Conservation (phyloP, 2,329 filamentous ascomycete species). For the Microsporum canis region DNA sequence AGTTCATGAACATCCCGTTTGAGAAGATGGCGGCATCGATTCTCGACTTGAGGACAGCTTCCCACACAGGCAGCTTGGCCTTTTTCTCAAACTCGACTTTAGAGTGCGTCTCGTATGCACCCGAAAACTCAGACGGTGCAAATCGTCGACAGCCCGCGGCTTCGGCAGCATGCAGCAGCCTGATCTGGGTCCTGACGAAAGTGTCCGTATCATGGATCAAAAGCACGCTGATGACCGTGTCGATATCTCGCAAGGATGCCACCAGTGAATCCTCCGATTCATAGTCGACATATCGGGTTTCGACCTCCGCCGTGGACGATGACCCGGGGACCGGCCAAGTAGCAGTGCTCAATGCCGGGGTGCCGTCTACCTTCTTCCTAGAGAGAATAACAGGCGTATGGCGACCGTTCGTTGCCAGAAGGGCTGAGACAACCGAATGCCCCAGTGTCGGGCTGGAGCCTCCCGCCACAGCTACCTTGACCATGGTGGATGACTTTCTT, state of each 20-base stretch:
- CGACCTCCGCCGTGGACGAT: constrained; percentile 8
- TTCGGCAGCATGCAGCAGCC: constrained; percentile 34
- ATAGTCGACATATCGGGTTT: constrained; percentile 23
- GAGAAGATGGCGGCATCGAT: constrained; percentile 25
- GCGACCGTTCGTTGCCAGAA: constrained; percentile 14
- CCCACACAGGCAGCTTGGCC: constrained; percentile 19
- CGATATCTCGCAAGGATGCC: constrained; percentile 16
- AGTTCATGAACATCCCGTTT: constrained; percentile 28
- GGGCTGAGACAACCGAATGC: constrained; percentile 6
- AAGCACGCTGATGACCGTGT: constrained; percentile 21
- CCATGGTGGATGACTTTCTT: constrained; percentile 1
- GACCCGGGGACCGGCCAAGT: constrained; percentile 8
- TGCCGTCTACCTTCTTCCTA: constrained; percentile 11
- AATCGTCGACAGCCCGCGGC: constrained; percentile 37
- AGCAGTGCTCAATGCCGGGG: not conserved
- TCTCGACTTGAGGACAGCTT: constrained; percentile 18
- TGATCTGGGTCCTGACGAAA: constrained; percentile 27
- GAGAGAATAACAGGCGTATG: constrained; percentile 24
- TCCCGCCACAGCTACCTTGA: constrained; percentile 10
- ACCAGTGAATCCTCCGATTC: constrained; percentile 15
- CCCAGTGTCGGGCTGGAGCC: constrained; percentile 8
- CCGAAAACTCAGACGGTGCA: constrained; percentile 35
- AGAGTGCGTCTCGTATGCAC: constrained; percentile 13
- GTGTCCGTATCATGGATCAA: constrained; percentile 16
- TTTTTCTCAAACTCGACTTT: constrained; percentile 17